Evolutionary conservation across 2,329 filamentous ascomycete genomes (phyloP), one percentile per base, ranked within the genome.

Genomic region (Penicillium sp.): DNA sequence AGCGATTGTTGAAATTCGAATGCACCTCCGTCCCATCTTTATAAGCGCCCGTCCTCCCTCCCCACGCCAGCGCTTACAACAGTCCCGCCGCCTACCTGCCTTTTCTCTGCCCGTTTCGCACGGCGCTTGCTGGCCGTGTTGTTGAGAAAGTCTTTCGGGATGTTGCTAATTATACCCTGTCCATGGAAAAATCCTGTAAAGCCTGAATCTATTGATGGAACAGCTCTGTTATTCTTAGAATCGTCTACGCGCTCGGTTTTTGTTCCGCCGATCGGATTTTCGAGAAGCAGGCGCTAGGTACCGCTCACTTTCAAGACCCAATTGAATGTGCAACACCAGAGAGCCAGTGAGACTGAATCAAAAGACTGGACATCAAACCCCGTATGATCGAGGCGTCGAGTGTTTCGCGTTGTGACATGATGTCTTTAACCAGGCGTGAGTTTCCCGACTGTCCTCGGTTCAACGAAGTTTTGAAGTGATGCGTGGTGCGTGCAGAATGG

Each of bases 11-110:
- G 22, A 7, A 46, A 33, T 46, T 55, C n/a, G 19, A 35, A 33
- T 49, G 27, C 46, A 49, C 16, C 27, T 35, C 53, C 36, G 27
- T 31, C 19, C 44, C 55, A n/a, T 59, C 39, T 66, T 62, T 60
- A 66, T 67, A 67, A 66, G 63, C 65, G 65, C 65, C 60, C 50
- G 46, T 35, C 46, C 24, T 27, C 5, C 27, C 27, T 6, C 24
- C 43, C 24, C 43, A 46, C 50, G 56, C 61, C 58, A 56, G 62
- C 65, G 63, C 65, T 54, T 63, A 58, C 50, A 55, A 31, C 24
- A n/a, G 22, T 14, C 6, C 24, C 16, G 22, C 22, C 41, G 24
- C 16, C 43, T 27, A n/a, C 2, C 7, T 46, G 14, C 5, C 2
- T 10, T 35, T 22, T 19, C 46, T 44, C 27, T 44, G 18, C 13